These are phyloP conservation scores for Musa itinerans DNA, from an alignment of 176 grass and related monocot genomes.

Conservation along the genomic window DNA sequence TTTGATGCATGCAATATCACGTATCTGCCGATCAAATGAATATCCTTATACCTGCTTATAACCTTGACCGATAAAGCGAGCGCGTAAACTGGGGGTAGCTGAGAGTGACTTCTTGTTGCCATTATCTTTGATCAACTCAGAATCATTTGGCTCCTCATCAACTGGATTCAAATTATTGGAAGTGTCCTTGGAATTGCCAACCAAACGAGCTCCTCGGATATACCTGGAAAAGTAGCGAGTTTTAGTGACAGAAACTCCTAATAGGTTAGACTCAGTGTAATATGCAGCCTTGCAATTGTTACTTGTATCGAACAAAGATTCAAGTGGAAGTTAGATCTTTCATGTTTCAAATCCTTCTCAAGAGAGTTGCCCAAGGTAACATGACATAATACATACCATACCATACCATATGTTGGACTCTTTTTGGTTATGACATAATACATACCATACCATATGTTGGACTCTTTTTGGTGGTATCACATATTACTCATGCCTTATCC, in stretches of 20 bases:
- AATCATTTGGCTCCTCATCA: constrained; percentile 24
- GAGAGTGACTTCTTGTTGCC: constrained; percentile 8
- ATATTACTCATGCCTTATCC: neutral
- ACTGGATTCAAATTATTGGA: constrained; percentile 27
- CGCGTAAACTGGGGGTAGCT: constrained; percentile 24
- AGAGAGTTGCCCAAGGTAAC: no score
- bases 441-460: neutral
- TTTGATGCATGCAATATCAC: no score
- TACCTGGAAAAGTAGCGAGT: constrained; percentile 33
- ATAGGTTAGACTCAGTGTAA: neutral
- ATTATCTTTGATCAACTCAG: constrained; percentile 26
- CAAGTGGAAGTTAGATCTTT: no score
- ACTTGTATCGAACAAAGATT: neutral
- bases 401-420: neutral
- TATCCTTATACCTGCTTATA: constrained; percentile 72
- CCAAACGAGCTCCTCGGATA: constrained; percentile 57
- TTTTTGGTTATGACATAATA: neutral
- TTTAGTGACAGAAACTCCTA: neutral
- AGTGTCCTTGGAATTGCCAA: constrained; percentile 28
- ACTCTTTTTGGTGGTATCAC: neutral
- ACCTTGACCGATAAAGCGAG: constrained; percentile 71
- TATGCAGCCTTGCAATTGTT: neutral
- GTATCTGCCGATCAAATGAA: neutral
- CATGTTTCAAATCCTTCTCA: no score
- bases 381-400: no score